Evolutionary conservation across 805 yeast genomes (phyloP).

Genomic region (Yarrowia sp.): DNA sequence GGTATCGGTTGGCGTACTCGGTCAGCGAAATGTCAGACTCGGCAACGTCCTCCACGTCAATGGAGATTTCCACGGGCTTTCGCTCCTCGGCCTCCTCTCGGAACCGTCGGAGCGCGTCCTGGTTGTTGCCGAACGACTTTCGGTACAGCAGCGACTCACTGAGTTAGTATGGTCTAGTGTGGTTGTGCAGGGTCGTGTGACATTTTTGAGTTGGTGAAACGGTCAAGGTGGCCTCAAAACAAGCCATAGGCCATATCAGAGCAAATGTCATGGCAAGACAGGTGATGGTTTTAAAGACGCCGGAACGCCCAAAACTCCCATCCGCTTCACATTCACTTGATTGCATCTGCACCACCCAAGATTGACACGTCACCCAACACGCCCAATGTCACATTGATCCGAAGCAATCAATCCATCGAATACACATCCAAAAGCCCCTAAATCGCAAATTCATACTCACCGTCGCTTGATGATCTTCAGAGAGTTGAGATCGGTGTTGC

Average conservation of each 20-base stretch:
- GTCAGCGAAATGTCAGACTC: slow-evolving; percentile 26
- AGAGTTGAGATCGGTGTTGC: slow-evolving; percentile 14
- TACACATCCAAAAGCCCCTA: neutral
- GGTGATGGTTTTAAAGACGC: neutral
- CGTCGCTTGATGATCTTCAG: slow-evolving; percentile 25
- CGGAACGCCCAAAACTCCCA: neutral
- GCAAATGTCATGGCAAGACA: neutral
- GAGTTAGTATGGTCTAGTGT: neutral
- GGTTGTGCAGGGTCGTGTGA: neutral
- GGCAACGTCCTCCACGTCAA: slow-evolving; percentile 27
- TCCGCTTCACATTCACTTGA: neutral
- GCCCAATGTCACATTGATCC: neutral
- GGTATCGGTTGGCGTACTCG: slow-evolving; percentile 27
- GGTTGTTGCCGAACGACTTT: slow-evolving; percentile 22
- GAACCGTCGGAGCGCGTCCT: slow-evolving; percentile 18
- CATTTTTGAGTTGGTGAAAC: neutral
- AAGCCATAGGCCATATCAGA: neutral
- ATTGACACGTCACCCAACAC: neutral
- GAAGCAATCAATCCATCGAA: neutral
- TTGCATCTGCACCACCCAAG: neutral
- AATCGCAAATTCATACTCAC: neutral
- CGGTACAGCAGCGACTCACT: slow-evolving; percentile 20
- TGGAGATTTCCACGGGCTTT: slow-evolving; percentile 20
- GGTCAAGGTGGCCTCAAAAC: neutral
- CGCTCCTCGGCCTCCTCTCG: slow-evolving; percentile 25